A percentile compares a stretch with the other conserved stretches of the same genome.
Conservation (phyloP, 2,329 filamentous ascomycete genomes). For the Claviceps sp. region DNA sequence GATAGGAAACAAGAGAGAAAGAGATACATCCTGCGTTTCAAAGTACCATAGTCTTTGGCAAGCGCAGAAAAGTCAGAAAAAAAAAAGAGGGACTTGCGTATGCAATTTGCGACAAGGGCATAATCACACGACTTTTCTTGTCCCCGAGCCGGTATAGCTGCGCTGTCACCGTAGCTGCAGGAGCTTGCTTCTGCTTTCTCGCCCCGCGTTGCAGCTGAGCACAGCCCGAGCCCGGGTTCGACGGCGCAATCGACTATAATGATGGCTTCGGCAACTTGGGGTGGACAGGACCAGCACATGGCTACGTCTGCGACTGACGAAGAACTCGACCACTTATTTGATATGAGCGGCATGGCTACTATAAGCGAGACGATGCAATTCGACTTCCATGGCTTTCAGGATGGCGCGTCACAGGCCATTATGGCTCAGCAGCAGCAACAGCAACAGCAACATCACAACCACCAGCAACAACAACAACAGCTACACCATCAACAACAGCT, state of each 20-base stretch:
- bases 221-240: background rate
- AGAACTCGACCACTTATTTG: slow-evolving; percentile 51
- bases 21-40: background rate
- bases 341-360: slow-evolving; percentile 42
- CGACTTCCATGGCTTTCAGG: slow-evolving; percentile 44
- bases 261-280: slow-evolving; percentile 43
- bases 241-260: slow-evolving; percentile 16
- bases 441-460: slow-evolving; percentile 14
- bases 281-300: slow-evolving; percentile 42
- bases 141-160: no score
- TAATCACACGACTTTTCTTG: background rate
- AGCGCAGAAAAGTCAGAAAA: background rate
- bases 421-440: slow-evolving; percentile 15
- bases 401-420: slow-evolving; percentile 20
- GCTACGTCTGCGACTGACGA: slow-evolving; percentile 35
- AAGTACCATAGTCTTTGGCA: background rate
- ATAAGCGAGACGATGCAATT: slow-evolving; percentile 43
- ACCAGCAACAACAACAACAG: slow-evolving; percentile 11
- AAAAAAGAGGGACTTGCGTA: background rate
- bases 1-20: background rate
- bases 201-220: background rate
- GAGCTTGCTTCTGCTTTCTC: background rate
- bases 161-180: no score
- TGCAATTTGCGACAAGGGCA: background rate
- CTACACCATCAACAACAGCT: slow-evolving; percentile 3